Evolutionary conservation across 371 early-diverging fungal species (phyloP).

Genomic region (Capillidium rhysosporum): DNA sequence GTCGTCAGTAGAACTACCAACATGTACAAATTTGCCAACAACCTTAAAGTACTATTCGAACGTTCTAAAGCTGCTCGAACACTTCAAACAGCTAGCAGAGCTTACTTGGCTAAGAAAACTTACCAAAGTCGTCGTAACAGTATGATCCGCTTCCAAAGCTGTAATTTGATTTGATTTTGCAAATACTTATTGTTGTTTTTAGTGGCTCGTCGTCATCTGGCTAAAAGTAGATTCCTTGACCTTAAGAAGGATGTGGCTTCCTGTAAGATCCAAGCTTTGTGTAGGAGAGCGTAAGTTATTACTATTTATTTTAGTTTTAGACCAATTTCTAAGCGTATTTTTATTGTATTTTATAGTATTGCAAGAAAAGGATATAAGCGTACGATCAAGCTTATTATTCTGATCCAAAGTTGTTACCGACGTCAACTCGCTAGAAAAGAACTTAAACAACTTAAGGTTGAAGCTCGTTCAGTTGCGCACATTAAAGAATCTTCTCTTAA

Average conservation of each 20-base stretch:
- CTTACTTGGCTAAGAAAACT: conserved; percentile 34
- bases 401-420: conserved; percentile 64
- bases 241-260: conserved; percentile 48
- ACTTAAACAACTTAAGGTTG: conserved; percentile 42
- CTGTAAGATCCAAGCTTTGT: conserved; percentile 43
- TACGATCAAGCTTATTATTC: conserved; percentile 26
- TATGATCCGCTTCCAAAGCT: conserved; percentile 14
- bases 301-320: not conserved
- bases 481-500: conserved; percentile 78
- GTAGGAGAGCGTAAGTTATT: conserved; percentile 24
- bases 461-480: conserved; percentile 74
- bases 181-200: conserved; percentile 18
- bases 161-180: conserved; percentile 9
- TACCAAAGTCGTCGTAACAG: conserved; percentile 16
- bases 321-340: not conserved
- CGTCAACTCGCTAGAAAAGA: conserved; percentile 39
- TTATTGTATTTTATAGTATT: conserved; percentile 9
- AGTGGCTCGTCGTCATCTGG: conserved; percentile 30
- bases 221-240: conserved; percentile 23
- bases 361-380: conserved; percentile 33
- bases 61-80: conserved; percentile 45
- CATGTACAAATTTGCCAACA: conserved; percentile 39
- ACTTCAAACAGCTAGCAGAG: conserved; percentile 53
- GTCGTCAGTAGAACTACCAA: conserved; percentile 32
- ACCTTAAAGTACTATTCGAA: conserved; percentile 26